Conservation (phyloP, 768 basidiomycete species). For the Amanita inopinata region DNA sequence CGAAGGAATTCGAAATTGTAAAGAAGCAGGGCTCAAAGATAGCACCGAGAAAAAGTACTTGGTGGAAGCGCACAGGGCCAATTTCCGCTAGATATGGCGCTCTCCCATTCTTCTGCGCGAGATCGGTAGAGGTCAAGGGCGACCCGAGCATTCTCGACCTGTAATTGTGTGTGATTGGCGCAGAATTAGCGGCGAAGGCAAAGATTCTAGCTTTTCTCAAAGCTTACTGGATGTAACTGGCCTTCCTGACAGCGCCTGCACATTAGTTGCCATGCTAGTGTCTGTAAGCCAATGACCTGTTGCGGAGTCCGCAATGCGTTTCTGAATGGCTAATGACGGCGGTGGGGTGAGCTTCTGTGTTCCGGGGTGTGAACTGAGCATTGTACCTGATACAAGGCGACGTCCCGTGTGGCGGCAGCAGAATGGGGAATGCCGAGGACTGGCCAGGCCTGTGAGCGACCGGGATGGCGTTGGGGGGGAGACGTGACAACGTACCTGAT, state of each 20-base stretch:
- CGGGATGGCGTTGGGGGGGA: no score
- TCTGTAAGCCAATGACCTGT: slow-evolving; percentile 65
- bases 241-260: slow-evolving; percentile 66
- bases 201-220: neutral
- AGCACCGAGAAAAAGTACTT: slow-evolving; percentile 73
- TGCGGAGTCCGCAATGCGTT: slow-evolving; percentile 58
- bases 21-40: slow-evolving; percentile 30
- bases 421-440: slow-evolving; percentile 77
- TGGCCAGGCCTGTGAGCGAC: no score
- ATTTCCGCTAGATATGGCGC: slow-evolving; percentile 41
- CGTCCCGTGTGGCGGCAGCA: slow-evolving; percentile 70
- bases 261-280: slow-evolving; percentile 79
- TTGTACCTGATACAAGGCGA: slow-evolving; percentile 57
- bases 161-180: slow-evolving; percentile 12
- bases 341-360: neutral
- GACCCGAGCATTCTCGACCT: slow-evolving; percentile 74
- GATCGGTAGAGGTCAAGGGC: slow-evolving; percentile 48
- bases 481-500: slow-evolving; percentile 45
- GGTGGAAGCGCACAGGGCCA: slow-evolving; percentile 77
- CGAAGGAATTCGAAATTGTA: neutral
- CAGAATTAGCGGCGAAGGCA: slow-evolving; percentile 7
- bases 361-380: neutral
- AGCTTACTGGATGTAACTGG: slow-evolving; percentile 60
- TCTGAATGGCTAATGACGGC: slow-evolving; percentile 48
- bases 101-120: slow-evolving; percentile 58